Conservation (phyloP, 2,329 filamentous ascomycete genomes). For the Microdochium paspali region DNA sequence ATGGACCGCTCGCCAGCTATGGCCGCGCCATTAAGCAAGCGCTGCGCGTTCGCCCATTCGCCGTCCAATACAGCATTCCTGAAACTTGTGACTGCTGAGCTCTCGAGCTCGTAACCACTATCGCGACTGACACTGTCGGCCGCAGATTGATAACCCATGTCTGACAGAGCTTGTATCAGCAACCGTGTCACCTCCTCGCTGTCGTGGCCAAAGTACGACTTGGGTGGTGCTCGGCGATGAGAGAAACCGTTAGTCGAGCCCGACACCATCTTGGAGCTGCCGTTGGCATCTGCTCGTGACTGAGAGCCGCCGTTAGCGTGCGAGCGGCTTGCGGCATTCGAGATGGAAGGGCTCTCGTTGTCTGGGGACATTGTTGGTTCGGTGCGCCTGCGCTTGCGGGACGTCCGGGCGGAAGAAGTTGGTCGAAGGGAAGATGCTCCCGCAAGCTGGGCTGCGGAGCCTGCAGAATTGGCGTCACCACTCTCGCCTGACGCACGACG, state of each 20-base stretch:
- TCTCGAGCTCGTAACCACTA: slow-evolving; percentile 84
- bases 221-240: slow-evolving; percentile 17
- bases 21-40: slow-evolving; percentile 55
- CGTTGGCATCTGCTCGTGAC: slow-evolving; percentile 38
- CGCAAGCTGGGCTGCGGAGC: slow-evolving; percentile 9
- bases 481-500: not conserved
- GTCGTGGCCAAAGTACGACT: slow-evolving; percentile 69
- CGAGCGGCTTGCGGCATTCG: slow-evolving; percentile 44
- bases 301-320: slow-evolving; percentile 47
- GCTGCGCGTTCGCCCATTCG: slow-evolving; percentile 78
- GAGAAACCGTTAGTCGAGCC: slow-evolving; percentile 46
- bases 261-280: slow-evolving; percentile 30
- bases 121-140: slow-evolving; percentile 67
- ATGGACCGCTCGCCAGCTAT: slow-evolving; percentile 20
- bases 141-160: slow-evolving; percentile 76
- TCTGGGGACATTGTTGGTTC: slow-evolving; percentile 54
- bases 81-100: slow-evolving; percentile 76
- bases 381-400: slow-evolving; percentile 50
- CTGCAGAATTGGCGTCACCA: slow-evolving; percentile 3
- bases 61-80: slow-evolving; percentile 71
- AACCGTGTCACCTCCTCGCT: slow-evolving; percentile 89
- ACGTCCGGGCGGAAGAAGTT: slow-evolving; percentile 17
- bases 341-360: slow-evolving; percentile 34
- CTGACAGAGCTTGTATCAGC: slow-evolving; percentile 80
- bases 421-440: slow-evolving; percentile 12